These are phyloP conservation scores for Fusarium piperis DNA, from an alignment of 2,329 filamentous ascomycete genomes.

Conservation along the genomic window DNA sequence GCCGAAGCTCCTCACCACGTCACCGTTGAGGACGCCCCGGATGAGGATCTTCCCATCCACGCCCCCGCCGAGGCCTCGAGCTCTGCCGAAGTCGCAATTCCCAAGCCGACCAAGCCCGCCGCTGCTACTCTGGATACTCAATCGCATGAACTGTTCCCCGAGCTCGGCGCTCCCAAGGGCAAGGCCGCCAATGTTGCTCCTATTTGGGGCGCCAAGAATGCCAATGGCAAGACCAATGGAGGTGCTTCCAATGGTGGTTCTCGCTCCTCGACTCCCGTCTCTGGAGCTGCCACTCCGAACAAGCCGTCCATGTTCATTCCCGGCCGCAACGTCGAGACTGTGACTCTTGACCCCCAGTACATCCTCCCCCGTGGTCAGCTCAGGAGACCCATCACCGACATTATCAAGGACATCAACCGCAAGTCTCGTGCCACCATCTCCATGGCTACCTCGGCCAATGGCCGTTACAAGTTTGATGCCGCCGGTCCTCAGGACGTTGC, in stretches of 20 bases:
- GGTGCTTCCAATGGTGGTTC: conserved; percentile 65
- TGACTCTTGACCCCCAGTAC: conserved; percentile 78
- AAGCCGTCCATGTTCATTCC: conserved; percentile 75
- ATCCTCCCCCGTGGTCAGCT: conserved; percentile 80
- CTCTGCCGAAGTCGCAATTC: conserved; percentile 59
- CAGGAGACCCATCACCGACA: conserved; percentile 85
- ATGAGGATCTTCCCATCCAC: conserved; percentile 77
- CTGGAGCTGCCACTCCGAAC: conserved; percentile 60
- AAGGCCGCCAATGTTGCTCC: conserved; percentile 75
- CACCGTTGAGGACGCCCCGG: conserved; percentile 82
- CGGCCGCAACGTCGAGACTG: conserved; percentile 81
- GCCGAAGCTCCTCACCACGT: conserved; percentile 63
- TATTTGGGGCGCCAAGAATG: conserved; percentile 80
- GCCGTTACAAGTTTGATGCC: conserved; percentile 82
- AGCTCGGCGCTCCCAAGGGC: conserved; percentile 76
- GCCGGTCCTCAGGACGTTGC: conserved; percentile 85
- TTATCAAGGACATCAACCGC: conserved; percentile 91
- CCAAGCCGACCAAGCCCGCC: conserved; percentile 73
- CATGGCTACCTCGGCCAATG: conserved; percentile 77
- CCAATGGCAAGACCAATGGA: conserved; percentile 64
- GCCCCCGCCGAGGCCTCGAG: conserved; percentile 58
- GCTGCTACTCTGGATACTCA: conserved; percentile 75
- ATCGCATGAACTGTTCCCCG: conserved; percentile 93
- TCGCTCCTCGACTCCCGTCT: conserved; percentile 70
- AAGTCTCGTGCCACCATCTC: conserved; percentile 88